These are phyloP conservation scores for Persicaria maculosa DNA, from an alignment of 148 eudicot species.

Conservation along the genomic window DNA sequence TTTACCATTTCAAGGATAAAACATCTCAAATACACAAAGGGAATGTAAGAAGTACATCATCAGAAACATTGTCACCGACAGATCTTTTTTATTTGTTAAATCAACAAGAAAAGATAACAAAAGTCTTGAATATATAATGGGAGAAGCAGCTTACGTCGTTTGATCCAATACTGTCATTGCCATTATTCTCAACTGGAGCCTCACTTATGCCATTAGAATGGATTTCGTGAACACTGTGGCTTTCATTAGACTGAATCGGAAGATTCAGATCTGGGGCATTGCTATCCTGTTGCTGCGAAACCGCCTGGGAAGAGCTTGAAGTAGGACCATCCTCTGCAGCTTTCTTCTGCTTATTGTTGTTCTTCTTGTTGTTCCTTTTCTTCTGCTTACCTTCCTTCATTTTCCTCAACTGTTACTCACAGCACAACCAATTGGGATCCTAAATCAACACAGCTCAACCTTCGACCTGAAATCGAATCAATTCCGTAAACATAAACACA, in stretches of 20 bases:
- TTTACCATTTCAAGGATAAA: no score
- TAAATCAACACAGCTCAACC: neutral
- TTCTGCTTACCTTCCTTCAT: constrained; percentile 38
- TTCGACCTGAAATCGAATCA: neutral
- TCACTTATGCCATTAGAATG: constrained; percentile 24
- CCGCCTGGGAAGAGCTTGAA: constrained; percentile 32
- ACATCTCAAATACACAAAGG: no score
- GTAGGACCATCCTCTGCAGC: constrained; percentile 13
- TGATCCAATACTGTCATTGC: neutral
- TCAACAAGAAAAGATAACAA: neutral
- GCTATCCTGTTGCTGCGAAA: constrained; percentile 27
- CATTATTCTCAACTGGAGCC: neutral
- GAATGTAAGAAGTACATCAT: no score
- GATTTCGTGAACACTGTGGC: constrained; percentile 11
- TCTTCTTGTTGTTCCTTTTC: constrained; percentile 62
- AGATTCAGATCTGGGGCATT: constrained; percentile 8
- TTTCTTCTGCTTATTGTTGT: constrained; percentile 58
- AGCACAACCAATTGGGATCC: neutral
- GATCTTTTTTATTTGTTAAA: neutral
- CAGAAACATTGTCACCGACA: no score
- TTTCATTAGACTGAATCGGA: constrained; percentile 14
- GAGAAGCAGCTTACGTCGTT: neutral
- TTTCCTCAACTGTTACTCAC: neutral
- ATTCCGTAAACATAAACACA: neutral
- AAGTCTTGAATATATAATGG: neutral